A percentile compares a stretch with the other conserved stretches of the same genome.
Conservation (phyloP, 1,284 basidiomycete genomes). For the Apiotrichum gracile region DNA sequence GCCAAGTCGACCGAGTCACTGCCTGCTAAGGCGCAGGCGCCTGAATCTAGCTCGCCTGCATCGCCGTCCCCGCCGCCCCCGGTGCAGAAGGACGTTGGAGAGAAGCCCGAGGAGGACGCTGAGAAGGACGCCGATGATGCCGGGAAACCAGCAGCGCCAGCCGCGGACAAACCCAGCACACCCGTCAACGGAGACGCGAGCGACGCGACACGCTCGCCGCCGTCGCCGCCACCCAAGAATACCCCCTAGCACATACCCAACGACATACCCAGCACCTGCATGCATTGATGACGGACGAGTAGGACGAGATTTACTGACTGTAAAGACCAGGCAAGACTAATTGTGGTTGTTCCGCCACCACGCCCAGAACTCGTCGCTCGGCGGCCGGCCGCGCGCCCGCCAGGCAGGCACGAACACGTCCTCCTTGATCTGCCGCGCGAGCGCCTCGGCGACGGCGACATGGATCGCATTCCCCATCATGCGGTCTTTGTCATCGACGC, state of each 20-base stretch:
- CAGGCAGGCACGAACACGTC: slow-evolving; percentile 19
- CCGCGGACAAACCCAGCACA: background rate
- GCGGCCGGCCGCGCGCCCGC: slow-evolving; percentile 11
- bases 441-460: slow-evolving; percentile 18
- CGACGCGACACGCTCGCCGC: background rate
- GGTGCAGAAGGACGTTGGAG: background rate
- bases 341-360: no score
- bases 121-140: background rate
- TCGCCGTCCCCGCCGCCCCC: no score
- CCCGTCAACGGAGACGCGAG: background rate
- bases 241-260: background rate
- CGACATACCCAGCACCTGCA: slow-evolving; percentile 3
- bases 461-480: slow-evolving; percentile 21
- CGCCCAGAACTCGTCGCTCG: background rate
- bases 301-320: background rate
- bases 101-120: background rate
- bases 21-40: background rate
- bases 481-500: slow-evolving; percentile 9
- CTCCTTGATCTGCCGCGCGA: slow-evolving; percentile 17
- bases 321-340: no score
- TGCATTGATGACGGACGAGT: background rate
- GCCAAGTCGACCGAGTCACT: background rate
- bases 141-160: background rate
- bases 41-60: background rate
- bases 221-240: background rate